Percentiles rank a stretch among this genome's conserved stretches.
Evolutionary conservation across 1,284 basidiomycete species (phyloP).

Genomic region (Heliocybe sulcata): DNA sequence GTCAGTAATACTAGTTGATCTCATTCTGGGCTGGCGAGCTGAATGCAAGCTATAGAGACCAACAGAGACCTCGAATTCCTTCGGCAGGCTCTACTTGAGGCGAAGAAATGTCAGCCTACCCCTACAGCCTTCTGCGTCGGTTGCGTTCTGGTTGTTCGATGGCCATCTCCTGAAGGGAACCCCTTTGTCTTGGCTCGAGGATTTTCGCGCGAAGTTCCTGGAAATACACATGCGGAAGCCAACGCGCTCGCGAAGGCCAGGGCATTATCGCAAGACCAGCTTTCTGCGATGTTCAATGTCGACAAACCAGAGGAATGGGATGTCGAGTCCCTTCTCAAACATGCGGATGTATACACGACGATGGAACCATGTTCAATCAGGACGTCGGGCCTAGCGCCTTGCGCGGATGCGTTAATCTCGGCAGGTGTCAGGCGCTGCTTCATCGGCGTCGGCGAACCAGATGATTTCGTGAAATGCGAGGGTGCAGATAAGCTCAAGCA

Average conservation of each 20-base stretch:
- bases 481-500: constrained; percentile 73
- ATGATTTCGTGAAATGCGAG: constrained; percentile 93
- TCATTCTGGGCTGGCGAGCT: not conserved
- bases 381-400: constrained; percentile 83
- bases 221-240: constrained; percentile 97
- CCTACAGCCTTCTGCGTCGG: constrained; percentile 94
- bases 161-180: constrained; percentile 27
- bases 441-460: constrained; percentile 90
- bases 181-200: constrained; percentile 69
- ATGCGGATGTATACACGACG: constrained; percentile 84
- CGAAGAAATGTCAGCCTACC: constrained; percentile 63
- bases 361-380: constrained; percentile 95
- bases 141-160: constrained; percentile 64
- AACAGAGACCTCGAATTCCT: constrained; percentile 44
- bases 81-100: constrained; percentile 63
- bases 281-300: constrained; percentile 31
- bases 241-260: constrained; percentile 82
- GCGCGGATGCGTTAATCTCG: constrained; percentile 79
- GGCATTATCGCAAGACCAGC: constrained; percentile 31
- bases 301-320: constrained; percentile 22
- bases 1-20: too few species aligned
- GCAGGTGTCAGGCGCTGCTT: constrained; percentile 72
- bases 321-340: constrained; percentile 41
- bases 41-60: not conserved
- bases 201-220: constrained; percentile 87